phyloP scores from a whole-genome alignment of 352 stramenopile species.

The Pythium coloratum region DNA sequence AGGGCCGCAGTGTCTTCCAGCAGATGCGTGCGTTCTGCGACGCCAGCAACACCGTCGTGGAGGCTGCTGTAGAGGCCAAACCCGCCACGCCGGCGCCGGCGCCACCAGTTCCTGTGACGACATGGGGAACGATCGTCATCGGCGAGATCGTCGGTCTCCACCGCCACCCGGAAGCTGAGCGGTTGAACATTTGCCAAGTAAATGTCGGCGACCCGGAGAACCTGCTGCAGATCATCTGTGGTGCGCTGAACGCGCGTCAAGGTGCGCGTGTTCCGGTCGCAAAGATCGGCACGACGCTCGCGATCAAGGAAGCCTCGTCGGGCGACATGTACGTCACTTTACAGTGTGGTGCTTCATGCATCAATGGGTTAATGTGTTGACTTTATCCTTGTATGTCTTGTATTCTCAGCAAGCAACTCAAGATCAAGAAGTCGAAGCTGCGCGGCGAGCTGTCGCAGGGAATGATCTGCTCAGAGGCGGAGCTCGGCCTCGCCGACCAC shows the following conservation, averaged over 20 bases:
- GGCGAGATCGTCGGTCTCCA: conserved; percentile 67
- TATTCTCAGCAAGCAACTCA: conserved; percentile 63
- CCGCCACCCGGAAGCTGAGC: conserved; percentile 60
- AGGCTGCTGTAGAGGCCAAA: neutral
- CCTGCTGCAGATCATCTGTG: conserved; percentile 78
- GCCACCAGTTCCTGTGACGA: conserved; percentile 40
- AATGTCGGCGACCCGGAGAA: conserved; percentile 57
- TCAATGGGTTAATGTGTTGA: neutral
- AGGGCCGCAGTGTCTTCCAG: neutral
- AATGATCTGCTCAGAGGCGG: conserved; percentile 83
- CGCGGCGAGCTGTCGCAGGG: conserved; percentile 74
- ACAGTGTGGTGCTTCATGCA: neutral
- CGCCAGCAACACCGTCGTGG: neutral
- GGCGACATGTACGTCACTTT: conserved; percentile 48
- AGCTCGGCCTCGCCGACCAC: conserved; percentile 57
- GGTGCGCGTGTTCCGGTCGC: conserved; percentile 67
- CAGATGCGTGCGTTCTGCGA: conserved; percentile 22
- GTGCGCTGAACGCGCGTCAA: conserved; percentile 59
- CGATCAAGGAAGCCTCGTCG: conserved; percentile 46
- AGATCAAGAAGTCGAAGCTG: conserved; percentile 87
- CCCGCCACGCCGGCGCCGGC: conserved; percentile 11
- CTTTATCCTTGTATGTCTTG: neutral
- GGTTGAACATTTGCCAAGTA: conserved; percentile 68
- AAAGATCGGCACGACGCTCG: conserved; percentile 59
- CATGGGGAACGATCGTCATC: conserved; percentile 66